These are phyloP conservation scores for Linnemannia schmuckeri DNA, from an alignment of 192 early-diverging fungal genomes.

Conservation along the genomic window DNA sequence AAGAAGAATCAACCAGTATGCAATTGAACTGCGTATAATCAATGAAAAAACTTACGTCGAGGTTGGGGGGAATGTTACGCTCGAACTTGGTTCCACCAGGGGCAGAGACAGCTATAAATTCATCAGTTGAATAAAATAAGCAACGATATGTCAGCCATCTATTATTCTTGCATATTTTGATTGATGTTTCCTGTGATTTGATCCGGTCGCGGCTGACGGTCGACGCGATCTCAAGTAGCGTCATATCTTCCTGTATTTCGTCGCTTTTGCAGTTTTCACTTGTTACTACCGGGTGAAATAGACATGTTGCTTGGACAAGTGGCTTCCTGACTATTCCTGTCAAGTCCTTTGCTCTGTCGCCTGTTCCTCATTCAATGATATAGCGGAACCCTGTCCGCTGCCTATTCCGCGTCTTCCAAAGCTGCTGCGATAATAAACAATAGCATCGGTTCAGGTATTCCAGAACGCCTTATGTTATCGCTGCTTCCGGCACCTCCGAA, in stretches of 20 bases:
- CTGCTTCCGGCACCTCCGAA: slow-evolving; percentile 64
- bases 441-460: too few relatives aligned
- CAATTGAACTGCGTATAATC: background rate
- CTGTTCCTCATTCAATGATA: too few relatives aligned
- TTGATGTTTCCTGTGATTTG: background rate
- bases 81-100: slow-evolving; percentile 87
- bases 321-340: too few relatives aligned
- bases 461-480: too few relatives aligned
- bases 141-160: slow-evolving; percentile 9
- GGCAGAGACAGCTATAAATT: slow-evolving; percentile 71
- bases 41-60: slow-evolving; percentile 60
- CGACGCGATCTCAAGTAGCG: background rate
- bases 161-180: background rate
- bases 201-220: background rate
- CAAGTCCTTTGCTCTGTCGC: too few relatives aligned
- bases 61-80: slow-evolving; percentile 77
- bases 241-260: background rate
- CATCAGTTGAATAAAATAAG: background rate
- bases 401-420: too few relatives aligned
- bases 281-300: background rate
- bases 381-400: too few relatives aligned
- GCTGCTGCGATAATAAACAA: too few relatives aligned
- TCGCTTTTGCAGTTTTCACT: background rate
- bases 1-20: background rate
- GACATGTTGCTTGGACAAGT: too few relatives aligned